Base-by-base conservation (phyloP, 2,329 filamentous ascomycete genomes). In the Calonectria pseudoturangicola region DNA sequence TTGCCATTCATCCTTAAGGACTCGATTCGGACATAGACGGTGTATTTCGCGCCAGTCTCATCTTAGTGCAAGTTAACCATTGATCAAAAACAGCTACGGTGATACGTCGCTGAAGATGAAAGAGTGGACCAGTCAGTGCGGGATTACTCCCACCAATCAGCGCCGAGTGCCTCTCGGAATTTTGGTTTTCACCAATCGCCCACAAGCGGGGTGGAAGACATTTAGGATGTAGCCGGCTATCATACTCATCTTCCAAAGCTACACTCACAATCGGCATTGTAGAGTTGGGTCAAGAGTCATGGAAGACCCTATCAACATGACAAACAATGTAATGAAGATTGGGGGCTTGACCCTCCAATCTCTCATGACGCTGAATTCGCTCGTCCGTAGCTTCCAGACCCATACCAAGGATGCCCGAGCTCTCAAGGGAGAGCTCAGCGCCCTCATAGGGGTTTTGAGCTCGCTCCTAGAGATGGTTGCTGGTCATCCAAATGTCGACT, bases 401-500 rank as follows among this genome's bases (percentile, higher is more conserved):
- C 75, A 77, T 41, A 68, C 76, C 27, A 73, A 73, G 62, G 81
- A 80, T 47, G 81, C 86, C 16, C 84, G 85, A 66, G 84, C 86
- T 65, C 85, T 88, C 36, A 73, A 81, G 45, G 80, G 81, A 28
- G 85, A 88, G 79, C 79, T 87, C 25, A 77, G 82, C 67, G 83
- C 82, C 60, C 75, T 87, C n/a, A 83, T 73, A 60, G 81, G 72
- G 36, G 84, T 87, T 62, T 75, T 87, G 82, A 51, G 78, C 83
- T 66, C 76, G 79, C 70, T 77, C 72, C 30, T 82, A 83, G 73
- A 79, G 81, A 73, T 79, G 8, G 66, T 77, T 60, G 48, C 51
- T 39, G 69, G 60, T 27, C 70, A 73, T 47, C 51, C 60, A 12
- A 63, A 70, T 0, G 36, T 76, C 16, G 70, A 74, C 15, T 76